phyloP scores from a whole-genome alignment of 148 eudicot genomes.

The Rhododendron molle region DNA sequence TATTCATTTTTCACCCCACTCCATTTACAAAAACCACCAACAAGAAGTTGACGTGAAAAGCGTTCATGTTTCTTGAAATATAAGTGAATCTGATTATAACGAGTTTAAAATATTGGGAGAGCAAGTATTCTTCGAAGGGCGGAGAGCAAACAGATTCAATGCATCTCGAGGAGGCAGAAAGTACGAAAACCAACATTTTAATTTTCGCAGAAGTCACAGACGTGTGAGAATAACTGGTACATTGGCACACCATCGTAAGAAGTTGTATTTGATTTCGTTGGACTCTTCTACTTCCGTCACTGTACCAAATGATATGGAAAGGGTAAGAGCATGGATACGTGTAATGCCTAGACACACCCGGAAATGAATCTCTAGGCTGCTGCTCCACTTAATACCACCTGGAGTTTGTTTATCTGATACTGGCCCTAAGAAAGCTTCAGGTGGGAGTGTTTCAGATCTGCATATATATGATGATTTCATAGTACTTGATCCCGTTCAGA shows the following conservation, averaged over 20 bases:
- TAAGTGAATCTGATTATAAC: too few relatives aligned
- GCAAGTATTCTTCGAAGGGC: slow-evolving; percentile 20
- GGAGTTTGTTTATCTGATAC: neutral
- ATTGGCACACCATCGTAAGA: neutral
- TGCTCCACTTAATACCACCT: neutral
- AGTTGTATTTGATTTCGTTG: neutral
- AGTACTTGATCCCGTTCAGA: neutral
- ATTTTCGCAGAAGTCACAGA: neutral
- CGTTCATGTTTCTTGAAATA: too few relatives aligned
- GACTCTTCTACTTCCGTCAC: neutral
- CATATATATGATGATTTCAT: neutral
- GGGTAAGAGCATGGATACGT: neutral
- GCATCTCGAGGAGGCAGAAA: slow-evolving; percentile 25
- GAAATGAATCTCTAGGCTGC: neutral
- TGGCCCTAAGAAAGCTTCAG: neutral
- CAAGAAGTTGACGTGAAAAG: too few relatives aligned
- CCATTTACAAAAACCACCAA: too few relatives aligned
- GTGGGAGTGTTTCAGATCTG: neutral
- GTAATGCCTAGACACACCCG: neutral
- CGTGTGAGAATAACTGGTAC: neutral
- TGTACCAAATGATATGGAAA: neutral
- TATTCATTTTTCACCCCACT: too few relatives aligned
- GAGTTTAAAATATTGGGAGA: too few relatives aligned
- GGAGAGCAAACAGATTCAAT: slow-evolving; percentile 12
- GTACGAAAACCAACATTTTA: neutral